Evolutionary conservation across 1,139 yeast genomes (phyloP).

Genomic region (Suhomyces kunorum): DNA sequence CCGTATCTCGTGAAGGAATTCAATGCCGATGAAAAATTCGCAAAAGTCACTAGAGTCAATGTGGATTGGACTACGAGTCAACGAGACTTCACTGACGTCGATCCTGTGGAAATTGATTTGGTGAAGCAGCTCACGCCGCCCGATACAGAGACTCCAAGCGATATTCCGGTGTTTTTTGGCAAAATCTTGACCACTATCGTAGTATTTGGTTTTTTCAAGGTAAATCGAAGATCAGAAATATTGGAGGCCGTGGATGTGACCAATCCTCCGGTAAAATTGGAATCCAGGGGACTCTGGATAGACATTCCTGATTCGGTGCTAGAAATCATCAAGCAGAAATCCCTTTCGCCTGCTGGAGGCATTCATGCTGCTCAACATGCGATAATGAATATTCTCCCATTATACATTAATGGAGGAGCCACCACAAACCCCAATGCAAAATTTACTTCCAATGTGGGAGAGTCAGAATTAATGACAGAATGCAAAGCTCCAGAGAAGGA

Average conservation of each 20-base stretch:
- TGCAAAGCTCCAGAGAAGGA: constrained; percentile 98
- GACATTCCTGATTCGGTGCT: constrained; percentile 71
- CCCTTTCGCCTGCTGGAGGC: constrained; percentile 77
- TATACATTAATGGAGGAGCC: constrained; percentile 47
- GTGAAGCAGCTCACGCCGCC: constrained; percentile 52
- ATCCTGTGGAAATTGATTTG: constrained; percentile 73
- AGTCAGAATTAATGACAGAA: constrained; percentile 80
- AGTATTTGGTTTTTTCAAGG: constrained; percentile 91
- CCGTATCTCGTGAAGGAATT: constrained; percentile 86
- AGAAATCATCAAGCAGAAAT: constrained; percentile 55
- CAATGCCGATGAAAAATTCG: constrained; percentile 70
- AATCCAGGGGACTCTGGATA: constrained; percentile 87
- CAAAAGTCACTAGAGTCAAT: constrained; percentile 81
- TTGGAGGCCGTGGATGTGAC: constrained; percentile 91
- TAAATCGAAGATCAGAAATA: constrained; percentile 72
- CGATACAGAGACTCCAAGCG: constrained; percentile 28
- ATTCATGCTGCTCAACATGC: constrained; percentile 98
- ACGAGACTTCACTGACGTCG: constrained; percentile 89
- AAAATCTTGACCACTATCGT: constrained; percentile 65
- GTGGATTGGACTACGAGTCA: constrained; percentile 94
- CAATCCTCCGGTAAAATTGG: constrained; percentile 73
- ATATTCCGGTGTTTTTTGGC: constrained; percentile 76
- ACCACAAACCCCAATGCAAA: constrained; percentile 46
- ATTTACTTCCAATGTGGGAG: constrained; percentile 47
- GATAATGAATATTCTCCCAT: constrained; percentile 71